Base-by-base conservation (phyloP, 768 basidiomycete genomes). In the Lyophyllum shimeji region DNA sequence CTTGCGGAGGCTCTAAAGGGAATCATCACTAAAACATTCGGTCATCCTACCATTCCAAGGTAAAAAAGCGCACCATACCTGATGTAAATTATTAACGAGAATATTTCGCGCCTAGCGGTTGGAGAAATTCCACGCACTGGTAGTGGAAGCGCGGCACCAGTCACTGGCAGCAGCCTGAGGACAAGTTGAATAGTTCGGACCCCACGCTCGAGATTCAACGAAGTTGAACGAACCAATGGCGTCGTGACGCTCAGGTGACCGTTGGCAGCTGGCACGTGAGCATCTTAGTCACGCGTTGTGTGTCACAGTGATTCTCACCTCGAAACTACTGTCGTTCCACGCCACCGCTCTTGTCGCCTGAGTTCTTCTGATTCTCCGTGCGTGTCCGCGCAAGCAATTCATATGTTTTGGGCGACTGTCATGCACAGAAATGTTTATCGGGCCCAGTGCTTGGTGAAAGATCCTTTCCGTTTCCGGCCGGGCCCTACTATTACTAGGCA, bases 1-100 rank as follows among this genome's bases (percentile, higher is more conserved):
- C 60, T 56, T 24, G 58, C 52, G 27, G 69, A 60, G 4, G 67
- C 52, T 61, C 58, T 63, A 52, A 67, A 67, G 37, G 70, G 63
- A 39, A 64, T 62, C 72, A 73, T 71, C 15, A 33, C 44, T 44
- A 21, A 25, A 46, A 13, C 15, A 17, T 25, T 46, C 29, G 25
- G 25, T 7, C 29, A 7, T 18, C 12, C 1, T n/a, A 46, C 2
- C 11, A 43, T 31, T 12, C 21, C 42, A 11, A 20, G 9, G n/a
- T 9, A 40, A 5, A 18, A 15, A n/a, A 29, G 29, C 29, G 29
- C 29, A 29, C 9, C 39, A 18, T 40, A 40, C 39, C 39, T 40
- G n/a, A n/a, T n/a, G n/a, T 40, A n/a, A 18, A 18, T 40, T n/a
- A 9, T 40, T 4, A n/a, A 18, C n/a, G 2, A 5, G 18, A n/a